Percentiles rank a stretch among this genome's conserved stretches.
Evolutionary conservation across 2,329 filamentous ascomycete genomes (phyloP).

Genomic region (Fusarium miscanthi): DNA sequence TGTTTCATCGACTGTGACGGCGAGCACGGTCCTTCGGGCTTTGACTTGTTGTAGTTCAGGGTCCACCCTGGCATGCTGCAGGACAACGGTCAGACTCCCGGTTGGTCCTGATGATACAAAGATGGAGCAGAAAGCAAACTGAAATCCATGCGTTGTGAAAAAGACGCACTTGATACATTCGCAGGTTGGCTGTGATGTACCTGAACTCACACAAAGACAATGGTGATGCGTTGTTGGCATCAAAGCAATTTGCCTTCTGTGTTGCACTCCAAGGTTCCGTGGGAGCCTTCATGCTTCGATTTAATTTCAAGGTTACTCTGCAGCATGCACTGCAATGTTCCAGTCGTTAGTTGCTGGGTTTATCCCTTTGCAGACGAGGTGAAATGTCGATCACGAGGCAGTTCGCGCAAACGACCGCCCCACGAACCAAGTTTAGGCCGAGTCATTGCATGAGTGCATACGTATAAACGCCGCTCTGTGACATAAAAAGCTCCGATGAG

Average conservation of each 20-base stretch:
- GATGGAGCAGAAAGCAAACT: conserved; percentile 14
- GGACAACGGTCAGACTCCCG: conserved; percentile 28
- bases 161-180: background rate
- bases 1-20: conserved; percentile 44
- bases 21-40: conserved; percentile 34
- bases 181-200: background rate
- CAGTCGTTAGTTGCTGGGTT: background rate
- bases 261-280: background rate
- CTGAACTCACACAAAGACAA: background rate
- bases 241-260: background rate
- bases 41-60: conserved; percentile 23
- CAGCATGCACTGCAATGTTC: background rate
- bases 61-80: conserved; percentile 32
- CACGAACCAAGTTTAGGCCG: conserved; percentile 26
- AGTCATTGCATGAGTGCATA: conserved; percentile 30
- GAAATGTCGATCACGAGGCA: conserved; percentile 25
- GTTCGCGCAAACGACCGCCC: conserved; percentile 16
- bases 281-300: background rate
- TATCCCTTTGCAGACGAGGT: conserved; percentile 3
- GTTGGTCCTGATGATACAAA: conserved; percentile 34
- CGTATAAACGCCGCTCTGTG: conserved; percentile 7
- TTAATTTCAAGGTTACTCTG: background rate
- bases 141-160: conserved; percentile 4
- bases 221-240: background rate
- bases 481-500: conserved; percentile 38